Conservation (phyloP, 2,329 filamentous ascomycete species). For the Fusarium musae region DNA sequence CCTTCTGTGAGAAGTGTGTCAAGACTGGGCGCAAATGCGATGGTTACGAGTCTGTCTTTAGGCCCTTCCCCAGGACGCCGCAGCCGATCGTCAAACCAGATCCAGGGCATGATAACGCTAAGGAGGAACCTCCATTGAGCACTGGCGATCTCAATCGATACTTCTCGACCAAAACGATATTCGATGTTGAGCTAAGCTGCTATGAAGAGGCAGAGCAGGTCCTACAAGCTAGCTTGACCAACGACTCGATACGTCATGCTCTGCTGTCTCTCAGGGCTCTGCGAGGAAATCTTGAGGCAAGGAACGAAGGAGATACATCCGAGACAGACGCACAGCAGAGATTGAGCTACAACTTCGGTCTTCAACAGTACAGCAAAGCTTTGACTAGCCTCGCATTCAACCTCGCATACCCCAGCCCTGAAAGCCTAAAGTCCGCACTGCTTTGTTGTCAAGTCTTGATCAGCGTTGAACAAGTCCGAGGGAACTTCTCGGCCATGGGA, state of each 20-base stretch:
- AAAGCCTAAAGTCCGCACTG: conserved; percentile 52
- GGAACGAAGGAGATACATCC: conserved; percentile 40
- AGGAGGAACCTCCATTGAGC: conserved; percentile 40
- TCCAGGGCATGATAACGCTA: conserved; percentile 1
- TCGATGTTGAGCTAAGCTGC: conserved; percentile 52
- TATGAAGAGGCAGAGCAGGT: conserved; percentile 54
- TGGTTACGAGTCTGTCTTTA: conserved; percentile 55
- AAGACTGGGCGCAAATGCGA: conserved; percentile 55
- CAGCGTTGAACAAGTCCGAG: conserved; percentile 57
- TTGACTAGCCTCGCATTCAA: conserved; percentile 53
- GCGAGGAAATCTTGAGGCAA: conserved; percentile 53
- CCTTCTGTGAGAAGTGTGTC: conserved; percentile 50
- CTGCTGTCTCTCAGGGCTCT: conserved; percentile 54
- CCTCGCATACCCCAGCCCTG: conserved; percentile 48
- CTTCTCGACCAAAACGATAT: conserved; percentile 57
- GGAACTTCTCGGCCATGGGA: conserved; percentile 54
- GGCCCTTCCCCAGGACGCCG: conserved; percentile 31
- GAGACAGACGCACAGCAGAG: conserved; percentile 44
- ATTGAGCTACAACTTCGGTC: conserved; percentile 50
- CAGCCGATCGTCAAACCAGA: conserved; percentile 16
- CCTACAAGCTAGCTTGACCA: conserved; percentile 52
- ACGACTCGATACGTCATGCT: conserved; percentile 52
- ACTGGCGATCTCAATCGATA: conserved; percentile 51
- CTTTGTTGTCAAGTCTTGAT: conserved; percentile 60
- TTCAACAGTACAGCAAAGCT: conserved; percentile 56